Base-by-base conservation (phyloP, 2,329 filamentous ascomycete species). In the Pseudogymnoascus sp. region DNA sequence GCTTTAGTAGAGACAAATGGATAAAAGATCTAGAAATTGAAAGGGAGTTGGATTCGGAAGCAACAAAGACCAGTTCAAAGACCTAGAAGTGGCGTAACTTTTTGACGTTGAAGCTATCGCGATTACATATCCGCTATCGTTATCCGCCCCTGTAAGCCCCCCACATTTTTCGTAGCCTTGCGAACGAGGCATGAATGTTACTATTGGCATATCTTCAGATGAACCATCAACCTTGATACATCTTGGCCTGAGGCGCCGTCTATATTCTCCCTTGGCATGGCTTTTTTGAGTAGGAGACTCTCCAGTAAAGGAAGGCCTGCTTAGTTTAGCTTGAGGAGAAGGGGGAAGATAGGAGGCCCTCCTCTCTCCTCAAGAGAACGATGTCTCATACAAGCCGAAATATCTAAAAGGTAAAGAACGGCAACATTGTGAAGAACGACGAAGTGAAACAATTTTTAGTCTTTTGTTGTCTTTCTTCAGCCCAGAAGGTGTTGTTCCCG, bases 81-180 rank as follows among this genome's bases (percentile, higher is more conserved):
- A 57, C 16, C 28, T n/a, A 8, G 23, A 16, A 36, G 51, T 34
- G 51, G 51, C 51, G 28, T 28, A 57, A 34, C 28, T 34, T 34
- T 36, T 36, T 4, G 51, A 57, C 28, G 16, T 34, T 19, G 28
- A 5, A 34, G 28, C 28, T 57, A 34, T 57, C 28, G 51, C 25
- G 51, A 57, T 57, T 57, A 57, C 28, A 57, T 19, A 57, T 34
- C 51, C 51, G 16, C 28, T 57, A 57, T 57, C 51, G 51, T 34
- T 57, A 57, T 57, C 51, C 28, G 14, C 23, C 23, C 14, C 10
- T 11, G 31, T 10, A 31, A 13, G 13, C 5, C 43, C 3, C 41
- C 4, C 45, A 57, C 14, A 34, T 57, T 57, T 13, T n/a, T 4
- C 10, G 25, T 54, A 6, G 48, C 51, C 51, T 57, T 34, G 25